These are phyloP conservation scores for Pulveroboletus sp. DNA, from an alignment of 768 basidiomycete species.

Conservation along the genomic window DNA sequence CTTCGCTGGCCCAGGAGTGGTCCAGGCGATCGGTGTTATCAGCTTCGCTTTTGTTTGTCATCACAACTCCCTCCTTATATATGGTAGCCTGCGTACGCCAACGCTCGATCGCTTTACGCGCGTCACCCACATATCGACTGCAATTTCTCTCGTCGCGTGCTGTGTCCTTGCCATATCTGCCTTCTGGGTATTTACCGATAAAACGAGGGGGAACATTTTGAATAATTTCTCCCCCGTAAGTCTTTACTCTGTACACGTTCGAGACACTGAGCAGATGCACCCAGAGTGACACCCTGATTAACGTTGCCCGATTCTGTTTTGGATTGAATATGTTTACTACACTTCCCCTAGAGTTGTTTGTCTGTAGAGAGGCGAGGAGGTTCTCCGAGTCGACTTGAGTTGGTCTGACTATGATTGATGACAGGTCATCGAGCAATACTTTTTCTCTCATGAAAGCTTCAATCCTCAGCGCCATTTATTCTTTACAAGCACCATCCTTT, in stretches of 20 bases:
- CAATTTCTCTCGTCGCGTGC: constrained; percentile 81
- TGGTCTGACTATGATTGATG: constrained; percentile 1
- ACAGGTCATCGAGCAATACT: constrained; percentile 92
- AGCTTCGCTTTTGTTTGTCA: constrained; percentile 97
- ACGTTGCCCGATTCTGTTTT: constrained; percentile 90
- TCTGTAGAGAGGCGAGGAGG: constrained; percentile 80
- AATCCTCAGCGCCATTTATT: constrained; percentile 80
- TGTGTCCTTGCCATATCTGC: constrained; percentile 79
- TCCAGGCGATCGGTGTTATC: constrained; percentile 97
- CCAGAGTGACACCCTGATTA: constrained; percentile 83
- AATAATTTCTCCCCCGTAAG: constrained; percentile 85
- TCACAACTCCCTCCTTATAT: constrained; percentile 95
- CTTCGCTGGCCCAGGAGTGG: constrained; percentile 72
- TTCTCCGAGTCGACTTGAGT: background rate
- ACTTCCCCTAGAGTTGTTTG: constrained; percentile 91
- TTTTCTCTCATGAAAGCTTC: constrained; percentile 86
- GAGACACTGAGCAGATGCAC: constrained; percentile 1
- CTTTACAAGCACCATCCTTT: constrained; percentile 82
- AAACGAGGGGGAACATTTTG: constrained; percentile 90
- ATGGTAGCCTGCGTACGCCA: constrained; percentile 87
- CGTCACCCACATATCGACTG: constrained; percentile 90
- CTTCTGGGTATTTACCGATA: constrained; percentile 85
- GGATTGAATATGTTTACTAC: constrained; percentile 99
- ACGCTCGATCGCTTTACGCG: constrained; percentile 90
- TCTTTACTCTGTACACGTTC: background rate